These are phyloP conservation scores for Brettanomyces anomalus DNA, from an alignment of 805 yeast species.

Conservation along the genomic window DNA sequence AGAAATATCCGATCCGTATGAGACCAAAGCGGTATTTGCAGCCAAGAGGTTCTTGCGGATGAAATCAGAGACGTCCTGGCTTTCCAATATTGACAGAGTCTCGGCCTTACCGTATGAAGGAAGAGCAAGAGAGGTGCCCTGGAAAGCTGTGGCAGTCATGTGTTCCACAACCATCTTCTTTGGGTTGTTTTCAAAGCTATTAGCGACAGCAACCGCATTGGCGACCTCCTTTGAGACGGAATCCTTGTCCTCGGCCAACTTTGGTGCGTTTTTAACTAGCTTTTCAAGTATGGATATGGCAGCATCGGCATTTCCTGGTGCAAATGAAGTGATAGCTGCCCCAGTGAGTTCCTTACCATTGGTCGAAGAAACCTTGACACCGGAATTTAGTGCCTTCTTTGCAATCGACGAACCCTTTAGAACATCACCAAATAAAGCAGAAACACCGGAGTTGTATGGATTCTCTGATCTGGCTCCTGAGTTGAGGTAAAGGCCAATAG, in stretches of 20 bases:
- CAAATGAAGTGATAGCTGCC: conserved; percentile 48
- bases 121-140: conserved; percentile 70
- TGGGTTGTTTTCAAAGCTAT: conserved; percentile 46
- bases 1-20: conserved; percentile 51
- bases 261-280: conserved; percentile 28
- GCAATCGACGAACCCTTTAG: conserved; percentile 30
- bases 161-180: conserved; percentile 59
- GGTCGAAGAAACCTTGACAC: conserved; percentile 46
- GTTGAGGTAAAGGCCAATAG: conserved; percentile 63
- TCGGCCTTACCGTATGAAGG: conserved; percentile 73
- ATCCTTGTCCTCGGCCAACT: conserved; percentile 33
- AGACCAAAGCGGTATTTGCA: conserved; percentile 59
- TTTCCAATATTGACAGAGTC: conserved; percentile 46
- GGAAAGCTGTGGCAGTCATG: conserved; percentile 78
- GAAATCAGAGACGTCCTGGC: conserved; percentile 49
- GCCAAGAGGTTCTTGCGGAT: conserved; percentile 48
- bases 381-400: conserved; percentile 31
- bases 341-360: conserved; percentile 62
- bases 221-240: conserved; percentile 27
- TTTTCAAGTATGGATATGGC: conserved; percentile 47
- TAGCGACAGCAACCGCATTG: conserved; percentile 41
- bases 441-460: conserved; percentile 74
- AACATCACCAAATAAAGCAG: conserved; percentile 50
- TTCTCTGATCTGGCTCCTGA: conserved; percentile 79
- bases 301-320: conserved; percentile 41